phyloP scores from a whole-genome alignment of 208 protist species.

The Leishmania braziliensis region DNA sequence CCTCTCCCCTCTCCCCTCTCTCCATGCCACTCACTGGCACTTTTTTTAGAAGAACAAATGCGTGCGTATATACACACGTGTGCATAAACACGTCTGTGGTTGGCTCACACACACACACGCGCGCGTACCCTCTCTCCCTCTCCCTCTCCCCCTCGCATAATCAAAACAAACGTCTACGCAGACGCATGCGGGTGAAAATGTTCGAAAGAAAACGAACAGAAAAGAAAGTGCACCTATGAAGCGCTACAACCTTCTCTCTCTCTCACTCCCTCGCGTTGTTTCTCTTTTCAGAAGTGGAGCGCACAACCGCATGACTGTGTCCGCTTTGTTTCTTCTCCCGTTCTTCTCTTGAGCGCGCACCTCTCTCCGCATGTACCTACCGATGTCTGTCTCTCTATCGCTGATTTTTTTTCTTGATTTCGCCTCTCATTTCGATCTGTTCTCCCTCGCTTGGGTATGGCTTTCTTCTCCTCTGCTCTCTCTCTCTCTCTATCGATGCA shows the following conservation, averaged over 20 bases:
- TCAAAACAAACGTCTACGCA: too few species aligned
- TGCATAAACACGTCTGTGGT: too few species aligned
- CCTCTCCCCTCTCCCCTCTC: neutral
- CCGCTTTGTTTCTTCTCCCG: neutral
- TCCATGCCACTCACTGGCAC: neutral
- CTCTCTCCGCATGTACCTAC: too few species aligned
- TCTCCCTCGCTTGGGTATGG: neutral
- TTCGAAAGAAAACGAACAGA: neutral
- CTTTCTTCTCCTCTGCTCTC: too few species aligned
- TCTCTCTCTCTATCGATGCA: too few species aligned
- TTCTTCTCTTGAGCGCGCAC: conserved; percentile 3
- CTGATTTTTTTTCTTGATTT: neutral
- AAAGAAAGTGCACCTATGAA: neutral
- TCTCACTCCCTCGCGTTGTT: neutral
- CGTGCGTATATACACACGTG: too few species aligned
- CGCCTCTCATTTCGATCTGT: neutral
- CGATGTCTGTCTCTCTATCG: conserved; percentile 1
- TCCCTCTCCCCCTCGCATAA: too few species aligned
- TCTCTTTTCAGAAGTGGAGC: neutral
- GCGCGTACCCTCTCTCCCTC: neutral
- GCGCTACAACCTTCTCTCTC: neutral
- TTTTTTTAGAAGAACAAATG: neutral
- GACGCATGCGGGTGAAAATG: too few species aligned
- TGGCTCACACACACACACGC: too few species aligned
- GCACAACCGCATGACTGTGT: too few species aligned